phyloP scores from a whole-genome alignment of 257 asterid species.

The Prunella vulgaris region DNA sequence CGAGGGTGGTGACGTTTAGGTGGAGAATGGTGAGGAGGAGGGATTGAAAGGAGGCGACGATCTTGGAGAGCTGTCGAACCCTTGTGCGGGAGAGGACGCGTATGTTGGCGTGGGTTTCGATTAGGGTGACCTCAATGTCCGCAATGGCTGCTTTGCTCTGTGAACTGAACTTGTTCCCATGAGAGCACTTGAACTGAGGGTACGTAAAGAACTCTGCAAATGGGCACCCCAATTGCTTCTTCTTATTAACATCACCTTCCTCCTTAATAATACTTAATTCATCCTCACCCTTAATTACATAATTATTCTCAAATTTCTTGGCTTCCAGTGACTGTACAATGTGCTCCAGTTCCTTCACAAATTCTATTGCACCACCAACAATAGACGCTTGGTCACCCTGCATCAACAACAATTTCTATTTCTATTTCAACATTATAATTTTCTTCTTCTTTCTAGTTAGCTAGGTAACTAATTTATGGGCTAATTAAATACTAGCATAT shows the following conservation, averaged over 20 bases:
- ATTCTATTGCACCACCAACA: constrained; percentile 94
- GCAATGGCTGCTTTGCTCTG: constrained; percentile 68
- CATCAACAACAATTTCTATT: neutral
- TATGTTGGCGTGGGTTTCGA: constrained; percentile 93
- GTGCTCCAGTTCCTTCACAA: constrained; percentile 93
- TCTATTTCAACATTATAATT: too few relatives aligned
- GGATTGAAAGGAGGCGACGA: constrained; percentile 68
- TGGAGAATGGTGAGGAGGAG: constrained; percentile 67
- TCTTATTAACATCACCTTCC: too few relatives aligned
- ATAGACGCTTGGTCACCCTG: constrained; percentile 98
- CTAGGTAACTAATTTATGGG: too few relatives aligned
- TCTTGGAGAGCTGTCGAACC: constrained; percentile 63
- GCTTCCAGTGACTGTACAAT: constrained; percentile 82
- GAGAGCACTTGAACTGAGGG: constrained; percentile 69
- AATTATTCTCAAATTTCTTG: constrained; percentile 47
- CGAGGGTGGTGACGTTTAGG: constrained; percentile 79
- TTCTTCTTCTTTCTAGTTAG: too few relatives aligned
- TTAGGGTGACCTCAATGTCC: constrained; percentile 81
- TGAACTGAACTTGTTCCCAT: constrained; percentile 49
- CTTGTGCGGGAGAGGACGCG: constrained; percentile 62
- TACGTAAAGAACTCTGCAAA: constrained; percentile 71
- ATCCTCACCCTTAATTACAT: too few relatives aligned
- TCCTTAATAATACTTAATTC: too few relatives aligned
- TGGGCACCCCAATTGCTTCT: constrained; percentile 30
- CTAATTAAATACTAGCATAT: neutral